Base-by-base conservation (phyloP, 768 basidiomycete species). In the Auriscalpium microsporum region DNA sequence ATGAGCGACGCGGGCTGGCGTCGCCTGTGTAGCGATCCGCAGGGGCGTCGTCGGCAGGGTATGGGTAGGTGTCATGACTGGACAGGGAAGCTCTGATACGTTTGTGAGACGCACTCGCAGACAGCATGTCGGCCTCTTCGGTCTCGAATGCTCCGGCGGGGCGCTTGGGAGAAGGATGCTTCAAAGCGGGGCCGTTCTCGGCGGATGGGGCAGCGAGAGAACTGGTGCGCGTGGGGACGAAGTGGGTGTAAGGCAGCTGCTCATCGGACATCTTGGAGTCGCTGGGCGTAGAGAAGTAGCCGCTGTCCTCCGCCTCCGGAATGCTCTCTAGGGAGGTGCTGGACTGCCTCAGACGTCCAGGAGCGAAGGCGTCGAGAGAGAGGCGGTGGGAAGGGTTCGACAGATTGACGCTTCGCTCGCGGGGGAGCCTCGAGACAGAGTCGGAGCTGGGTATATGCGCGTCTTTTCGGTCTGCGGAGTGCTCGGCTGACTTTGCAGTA, bases 241-340 rank as follows among this genome's bases (percentile, higher is more conserved):
- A 38, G 47, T 36, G 55, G 37, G 10, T 48, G 19, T 7, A 19
- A 2, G 21, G 51, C 23, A 13, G 52, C 42, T 57, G 56, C 8
- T 10, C 23, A 8, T 53, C 57, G 21, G 40, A 48, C 11, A 50
- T 50, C 16, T 57, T 55, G 2, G 56, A 36, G 40, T 48, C 50
- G 48, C 16, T 16, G 50, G 47, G 10, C 14, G 47, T 23, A 17
- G 58, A 58, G 51, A 52, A 58, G 36, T 60, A 58, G 33, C 56
- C 56, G 14, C 59, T 58, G 34, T 60, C 59, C 14, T 58, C 53
- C 4, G 54, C 34, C 11, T 48, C 42, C 3, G 37, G 1, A 33
- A 48, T 53, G 14, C 42, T 38, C 38, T 58, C 56, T 34, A 58
- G 58, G 1, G 50, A 38, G 16, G 28, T 28, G 47, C 47, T 19